A percentile compares a stretch with the other conserved stretches of the same genome.
phyloP scores from a whole-genome alignment of 495 filamentous ascomycete species.

The Penicillium fimorum region DNA sequence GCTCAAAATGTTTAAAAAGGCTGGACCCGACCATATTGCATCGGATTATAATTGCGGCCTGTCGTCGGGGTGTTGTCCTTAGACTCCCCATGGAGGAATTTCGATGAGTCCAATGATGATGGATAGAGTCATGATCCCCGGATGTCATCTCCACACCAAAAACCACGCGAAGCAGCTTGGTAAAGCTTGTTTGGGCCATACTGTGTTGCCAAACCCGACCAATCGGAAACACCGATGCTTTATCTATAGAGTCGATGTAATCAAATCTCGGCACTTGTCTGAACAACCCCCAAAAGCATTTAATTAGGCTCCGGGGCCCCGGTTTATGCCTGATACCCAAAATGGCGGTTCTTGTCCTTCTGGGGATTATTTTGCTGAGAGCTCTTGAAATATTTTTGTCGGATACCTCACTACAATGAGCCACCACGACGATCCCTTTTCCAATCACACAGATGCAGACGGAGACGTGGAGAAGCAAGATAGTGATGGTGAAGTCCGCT shows the following conservation, averaged over 20 bases:
- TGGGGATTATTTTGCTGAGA: slow-evolving; percentile 1
- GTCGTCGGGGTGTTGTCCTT: neutral
- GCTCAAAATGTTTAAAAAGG: neutral
- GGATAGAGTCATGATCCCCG: slow-evolving; percentile 23
- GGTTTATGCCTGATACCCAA: neutral
- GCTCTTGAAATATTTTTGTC: neutral
- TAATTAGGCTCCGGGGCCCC: slow-evolving; percentile 1
- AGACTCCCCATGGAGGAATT: slow-evolving; percentile 14
- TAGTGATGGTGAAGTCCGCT: slow-evolving; percentile 13
- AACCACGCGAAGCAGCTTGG: slow-evolving; percentile 13
- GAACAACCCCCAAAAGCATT: slow-evolving; percentile 2
- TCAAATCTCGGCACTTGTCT: neutral
- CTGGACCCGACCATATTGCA: neutral
- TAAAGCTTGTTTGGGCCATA: slow-evolving; percentile 11
- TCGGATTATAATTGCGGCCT: slow-evolving; percentile 23
- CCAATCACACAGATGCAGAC: slow-evolving; percentile 2
- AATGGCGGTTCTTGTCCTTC: slow-evolving; percentile 8
- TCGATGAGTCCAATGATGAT: slow-evolving; percentile 16
- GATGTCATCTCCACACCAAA: slow-evolving; percentile 28
- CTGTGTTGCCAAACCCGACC: slow-evolving; percentile 7
- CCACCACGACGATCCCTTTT: slow-evolving; percentile 2
- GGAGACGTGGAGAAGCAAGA: slow-evolving; percentile 31
- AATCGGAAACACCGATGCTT: slow-evolving; percentile 20
- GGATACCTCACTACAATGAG: slow-evolving; percentile 14
- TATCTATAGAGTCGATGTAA: slow-evolving; percentile 5